Base-by-base conservation (phyloP, 768 basidiomycete genomes). In the Xanthoconium purpureum region DNA sequence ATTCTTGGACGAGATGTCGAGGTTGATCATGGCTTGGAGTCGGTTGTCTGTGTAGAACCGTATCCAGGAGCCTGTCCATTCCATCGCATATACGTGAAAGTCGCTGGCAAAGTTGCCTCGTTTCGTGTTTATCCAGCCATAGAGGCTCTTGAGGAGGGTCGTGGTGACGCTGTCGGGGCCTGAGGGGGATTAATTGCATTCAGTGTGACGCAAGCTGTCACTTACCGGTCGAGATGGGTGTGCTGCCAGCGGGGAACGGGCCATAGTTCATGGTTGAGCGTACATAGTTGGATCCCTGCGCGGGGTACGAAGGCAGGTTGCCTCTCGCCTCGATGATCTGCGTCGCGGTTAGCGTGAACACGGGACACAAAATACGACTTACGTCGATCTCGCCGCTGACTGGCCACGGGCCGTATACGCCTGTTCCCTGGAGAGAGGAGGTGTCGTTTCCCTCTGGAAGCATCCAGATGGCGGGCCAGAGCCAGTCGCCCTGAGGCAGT, bases 221-320 rank as follows among this genome's bases (percentile, higher is more conserved):
- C 69, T 57, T 53, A 69, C 66, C 56, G 6, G 50, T 54, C 8
- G 70, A 66, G 33, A 78, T 63, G 2, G 82, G 64, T 0, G 71
- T 58, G 42, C 48, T 60, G 0, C 71, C 71, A 0, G 64, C 58
- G 1, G 72, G 63, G 10, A 82, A 65, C 37, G 82, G 81, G 3
- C 90, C 91, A 73, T 87, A 94, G 68, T 84, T 84, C 20, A 94
- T 72, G 33, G 81, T 77, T 6, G 84, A 79, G 54, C 84, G 75
- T 20, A 79, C 75, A 58, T 73, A 80, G 68, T 80, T 78, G 54
- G 72, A 66, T 48, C 80, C 80, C 61, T 78, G 74, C 0, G 66
- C 73, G 11, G 70, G 56, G 64, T 80, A 77, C 13, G 71, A 68
- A n/a, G 74, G 73, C 18, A 65, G 63, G 69, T 79, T 82, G 24